Conservation (phyloP, 352 stramenopile genomes). For the Globisporangium nunn region DNA sequence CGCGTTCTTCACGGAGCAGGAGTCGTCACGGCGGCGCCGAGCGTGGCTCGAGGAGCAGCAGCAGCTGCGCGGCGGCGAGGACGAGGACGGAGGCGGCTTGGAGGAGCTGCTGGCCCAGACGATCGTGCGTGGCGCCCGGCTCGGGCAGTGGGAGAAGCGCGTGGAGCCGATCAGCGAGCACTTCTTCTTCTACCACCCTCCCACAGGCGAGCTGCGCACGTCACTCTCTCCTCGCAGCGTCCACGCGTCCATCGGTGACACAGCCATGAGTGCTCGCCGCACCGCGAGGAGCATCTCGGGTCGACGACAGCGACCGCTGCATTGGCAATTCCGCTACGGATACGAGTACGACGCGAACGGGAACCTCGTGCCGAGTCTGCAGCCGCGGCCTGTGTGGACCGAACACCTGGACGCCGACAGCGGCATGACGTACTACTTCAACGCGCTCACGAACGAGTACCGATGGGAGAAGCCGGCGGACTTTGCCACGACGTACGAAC, state of each 20-base stretch:
- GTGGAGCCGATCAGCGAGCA: constrained; percentile 56
- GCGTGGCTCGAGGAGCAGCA: constrained; percentile 46
- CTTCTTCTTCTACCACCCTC: constrained; percentile 60
- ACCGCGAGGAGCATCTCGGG: constrained; percentile 21
- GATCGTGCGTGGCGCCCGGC: constrained; percentile 15
- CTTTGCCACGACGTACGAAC: constrained; percentile 49
- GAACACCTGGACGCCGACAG: constrained; percentile 44
- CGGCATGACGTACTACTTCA: constrained; percentile 58
- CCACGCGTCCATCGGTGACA: constrained; percentile 24
- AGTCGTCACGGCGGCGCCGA: constrained; percentile 28
- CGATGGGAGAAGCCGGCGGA: constrained; percentile 68
- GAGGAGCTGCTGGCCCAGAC: constrained; percentile 27
- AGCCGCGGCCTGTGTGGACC: constrained; percentile 50
- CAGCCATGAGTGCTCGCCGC: constrained; percentile 12
- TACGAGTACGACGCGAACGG: constrained; percentile 46
- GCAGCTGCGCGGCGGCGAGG: neutral
- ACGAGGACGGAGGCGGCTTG: constrained; percentile 5
- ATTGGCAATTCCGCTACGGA: constrained; percentile 75
- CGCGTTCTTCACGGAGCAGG: constrained; percentile 31
- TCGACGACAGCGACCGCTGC: constrained; percentile 22
- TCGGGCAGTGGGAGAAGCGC: constrained; percentile 62
- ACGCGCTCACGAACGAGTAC: constrained; percentile 67
- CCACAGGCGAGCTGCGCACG: constrained; percentile 31
- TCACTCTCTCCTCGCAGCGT: constrained; percentile 58
- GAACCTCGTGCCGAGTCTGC: constrained; percentile 23